Evolutionary conservation across 805 yeast species (phyloP).

Genomic region (Metschnikowia proteae): DNA sequence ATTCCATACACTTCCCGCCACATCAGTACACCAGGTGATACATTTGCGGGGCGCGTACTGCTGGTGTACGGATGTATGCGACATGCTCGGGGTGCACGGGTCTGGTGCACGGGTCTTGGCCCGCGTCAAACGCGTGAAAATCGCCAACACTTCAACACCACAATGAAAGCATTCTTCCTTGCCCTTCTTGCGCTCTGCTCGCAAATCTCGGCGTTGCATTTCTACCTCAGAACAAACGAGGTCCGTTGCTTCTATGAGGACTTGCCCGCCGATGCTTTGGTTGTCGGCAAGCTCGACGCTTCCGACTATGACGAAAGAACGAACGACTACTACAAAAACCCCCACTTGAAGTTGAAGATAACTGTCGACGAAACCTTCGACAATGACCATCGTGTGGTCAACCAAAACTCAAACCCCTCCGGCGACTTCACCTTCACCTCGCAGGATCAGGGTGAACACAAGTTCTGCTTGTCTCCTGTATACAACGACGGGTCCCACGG

Average conservation of each 20-base stretch:
- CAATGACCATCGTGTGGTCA: conserved; percentile 71
- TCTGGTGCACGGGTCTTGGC: not conserved
- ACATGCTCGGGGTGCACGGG: not conserved
- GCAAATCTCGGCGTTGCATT: conserved; percentile 54
- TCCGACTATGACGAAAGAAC: conserved; percentile 52
- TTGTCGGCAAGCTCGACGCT: conserved; percentile 72
- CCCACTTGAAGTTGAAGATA: conserved; percentile 58
- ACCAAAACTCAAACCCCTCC: conserved; percentile 55
- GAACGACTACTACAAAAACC: conserved; percentile 47
- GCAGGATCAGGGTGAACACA: conserved; percentile 79
- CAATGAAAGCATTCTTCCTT: conserved; percentile 8
- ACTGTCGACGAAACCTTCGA: conserved; percentile 57
- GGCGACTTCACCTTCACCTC: conserved; percentile 82
- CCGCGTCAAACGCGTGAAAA: conserved; percentile 1
- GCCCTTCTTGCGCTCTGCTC: conserved; percentile 11
- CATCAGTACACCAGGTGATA: not conserved
- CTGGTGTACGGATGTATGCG: not conserved
- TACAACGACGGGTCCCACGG: conserved; percentile 70
- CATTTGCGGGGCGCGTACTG: not conserved
- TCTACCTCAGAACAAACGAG: conserved; percentile 73
- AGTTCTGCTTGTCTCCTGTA: conserved; percentile 61
- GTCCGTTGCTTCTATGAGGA: conserved; percentile 83
- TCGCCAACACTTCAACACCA: conserved; percentile 1
- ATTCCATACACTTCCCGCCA: no score
- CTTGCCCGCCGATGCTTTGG: conserved; percentile 70